Conservation (phyloP, 192 early-diverging fungal species). For the Chytriomyces hyalinus region DNA sequence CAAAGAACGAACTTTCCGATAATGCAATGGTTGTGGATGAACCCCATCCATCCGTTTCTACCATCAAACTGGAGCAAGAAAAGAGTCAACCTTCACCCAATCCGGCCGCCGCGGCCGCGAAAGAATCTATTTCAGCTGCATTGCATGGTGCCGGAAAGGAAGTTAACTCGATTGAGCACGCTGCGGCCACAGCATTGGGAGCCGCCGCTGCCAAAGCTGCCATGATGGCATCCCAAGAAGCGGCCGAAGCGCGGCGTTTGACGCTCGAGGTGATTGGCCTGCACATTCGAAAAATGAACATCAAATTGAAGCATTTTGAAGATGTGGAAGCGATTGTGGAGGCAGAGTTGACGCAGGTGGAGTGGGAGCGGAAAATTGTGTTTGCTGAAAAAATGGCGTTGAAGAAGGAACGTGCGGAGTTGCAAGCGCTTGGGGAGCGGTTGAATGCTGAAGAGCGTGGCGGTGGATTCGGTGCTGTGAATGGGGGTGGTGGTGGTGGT, state of each 20-base stretch:
- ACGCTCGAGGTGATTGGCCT: constrained; percentile 83
- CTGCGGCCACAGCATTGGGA: constrained; percentile 85
- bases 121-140: constrained; percentile 16
- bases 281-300: constrained; percentile 87
- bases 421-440: constrained; percentile 23
- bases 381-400: constrained; percentile 52
- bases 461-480: neutral
- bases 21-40: constrained; percentile 21
- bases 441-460: constrained; percentile 6
- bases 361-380: constrained; percentile 66
- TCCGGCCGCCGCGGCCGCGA: no score
- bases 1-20: constrained; percentile 25
- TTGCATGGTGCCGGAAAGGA: constrained; percentile 7
- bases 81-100: no score
- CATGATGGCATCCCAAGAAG: constrained; percentile 80
- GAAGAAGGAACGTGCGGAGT: constrained; percentile 36
- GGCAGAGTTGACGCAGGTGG: constrained; percentile 82
- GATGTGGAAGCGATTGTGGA: constrained; percentile 89
- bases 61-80: neutral
- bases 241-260: constrained; percentile 81
- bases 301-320: constrained; percentile 93
- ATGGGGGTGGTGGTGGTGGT: neutral
- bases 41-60: neutral
- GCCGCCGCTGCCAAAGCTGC: constrained; percentile 92
- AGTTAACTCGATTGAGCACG: constrained; percentile 64